These are phyloP conservation scores for Amniculicola lignicola DNA, from an alignment of 495 filamentous ascomycete genomes.

Conservation along the genomic window DNA sequence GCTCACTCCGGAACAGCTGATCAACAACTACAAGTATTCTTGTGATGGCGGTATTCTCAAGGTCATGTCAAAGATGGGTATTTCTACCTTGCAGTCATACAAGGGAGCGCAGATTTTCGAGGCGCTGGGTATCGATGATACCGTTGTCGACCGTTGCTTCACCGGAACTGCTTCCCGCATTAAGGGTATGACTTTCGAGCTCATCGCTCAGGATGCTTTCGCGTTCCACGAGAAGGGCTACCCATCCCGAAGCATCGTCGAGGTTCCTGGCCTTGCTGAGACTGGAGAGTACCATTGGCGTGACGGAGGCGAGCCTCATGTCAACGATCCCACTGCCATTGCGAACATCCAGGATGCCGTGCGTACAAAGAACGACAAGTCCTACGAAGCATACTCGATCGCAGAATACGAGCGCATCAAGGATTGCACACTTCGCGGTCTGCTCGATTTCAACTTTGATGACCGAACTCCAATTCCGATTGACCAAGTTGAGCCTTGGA, in stretches of 20 bases:
- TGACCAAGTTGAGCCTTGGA: slow-evolving; percentile 98
- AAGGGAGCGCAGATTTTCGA: slow-evolving; percentile 99
- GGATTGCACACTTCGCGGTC: slow-evolving; percentile 90
- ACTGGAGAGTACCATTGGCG: slow-evolving; percentile 99
- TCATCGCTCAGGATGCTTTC: slow-evolving; percentile 95
- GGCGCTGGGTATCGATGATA: slow-evolving; percentile 94
- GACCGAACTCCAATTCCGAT: slow-evolving; percentile 83
- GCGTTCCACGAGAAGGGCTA: slow-evolving; percentile 95
- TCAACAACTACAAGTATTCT: slow-evolving; percentile 97
- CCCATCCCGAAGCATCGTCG: slow-evolving; percentile 74
- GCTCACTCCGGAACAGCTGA: slow-evolving; percentile 75
- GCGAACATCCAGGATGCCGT: slow-evolving; percentile 98
- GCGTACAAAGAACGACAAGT: slow-evolving; percentile 98
- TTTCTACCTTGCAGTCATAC: slow-evolving; percentile 96
- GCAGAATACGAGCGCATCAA: slow-evolving; percentile 98
- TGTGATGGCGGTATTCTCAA: slow-evolving; percentile 98
- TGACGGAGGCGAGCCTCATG: slow-evolving; percentile 95
- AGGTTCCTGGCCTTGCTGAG: slow-evolving; percentile 82
- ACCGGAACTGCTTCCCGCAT: slow-evolving; percentile 94
- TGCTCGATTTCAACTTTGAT: slow-evolving; percentile 98
- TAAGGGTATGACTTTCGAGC: slow-evolving; percentile 90
- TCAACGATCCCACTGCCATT: slow-evolving; percentile 94
- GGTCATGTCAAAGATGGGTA: slow-evolving; percentile 99
- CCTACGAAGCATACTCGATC: slow-evolving; percentile 94
- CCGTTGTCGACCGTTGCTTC: slow-evolving; percentile 95